Evolutionary conservation across 2,329 filamentous ascomycete genomes (phyloP).

Genomic region (Ceratocystis huliohia): DNA sequence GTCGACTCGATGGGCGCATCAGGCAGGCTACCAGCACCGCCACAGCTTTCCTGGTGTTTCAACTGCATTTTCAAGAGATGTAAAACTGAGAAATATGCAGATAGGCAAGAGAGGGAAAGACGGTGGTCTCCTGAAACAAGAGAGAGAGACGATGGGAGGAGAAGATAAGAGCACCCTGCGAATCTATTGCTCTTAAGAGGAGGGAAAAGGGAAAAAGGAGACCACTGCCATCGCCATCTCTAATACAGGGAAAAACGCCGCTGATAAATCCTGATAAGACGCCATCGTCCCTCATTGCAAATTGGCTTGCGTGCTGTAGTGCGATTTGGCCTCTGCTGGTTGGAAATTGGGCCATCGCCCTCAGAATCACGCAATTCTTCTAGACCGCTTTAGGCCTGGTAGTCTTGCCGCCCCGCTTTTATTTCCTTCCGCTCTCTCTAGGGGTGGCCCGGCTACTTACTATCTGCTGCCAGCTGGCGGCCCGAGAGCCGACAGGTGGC

Average conservation of each 20-base stretch:
- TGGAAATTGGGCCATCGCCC: conserved; percentile 16
- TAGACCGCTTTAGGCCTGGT: conserved; percentile 18
- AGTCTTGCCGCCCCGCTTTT: conserved; percentile 16
- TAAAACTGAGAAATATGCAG: not conserved
- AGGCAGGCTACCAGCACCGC: conserved; percentile 14
- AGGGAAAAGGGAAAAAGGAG: not conserved
- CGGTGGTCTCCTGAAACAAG: not conserved
- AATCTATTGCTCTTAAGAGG: not conserved
- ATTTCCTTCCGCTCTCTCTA: conserved; percentile 6
- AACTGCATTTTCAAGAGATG: conserved; percentile 20
- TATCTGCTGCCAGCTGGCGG: conserved; percentile 17
- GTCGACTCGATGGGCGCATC: conserved; percentile 15
- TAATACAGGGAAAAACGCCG: not conserved
- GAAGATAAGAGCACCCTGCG: not conserved
- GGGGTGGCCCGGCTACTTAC: not conserved
- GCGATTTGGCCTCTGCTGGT: conserved; percentile 1
- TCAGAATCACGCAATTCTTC: conserved; percentile 21
- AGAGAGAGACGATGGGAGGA: not conserved
- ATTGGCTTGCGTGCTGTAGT: not conserved
- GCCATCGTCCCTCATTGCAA: not conserved
- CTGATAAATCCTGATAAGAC: not conserved
- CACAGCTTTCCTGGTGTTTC: conserved; percentile 21
- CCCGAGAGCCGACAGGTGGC: not conserved
- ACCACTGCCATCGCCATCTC: not conserved
- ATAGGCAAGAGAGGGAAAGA: not conserved